Evolutionary conservation across 2,329 filamentous ascomycete species (phyloP).

Genomic region (Colletotrichum cordylinicola): DNA sequence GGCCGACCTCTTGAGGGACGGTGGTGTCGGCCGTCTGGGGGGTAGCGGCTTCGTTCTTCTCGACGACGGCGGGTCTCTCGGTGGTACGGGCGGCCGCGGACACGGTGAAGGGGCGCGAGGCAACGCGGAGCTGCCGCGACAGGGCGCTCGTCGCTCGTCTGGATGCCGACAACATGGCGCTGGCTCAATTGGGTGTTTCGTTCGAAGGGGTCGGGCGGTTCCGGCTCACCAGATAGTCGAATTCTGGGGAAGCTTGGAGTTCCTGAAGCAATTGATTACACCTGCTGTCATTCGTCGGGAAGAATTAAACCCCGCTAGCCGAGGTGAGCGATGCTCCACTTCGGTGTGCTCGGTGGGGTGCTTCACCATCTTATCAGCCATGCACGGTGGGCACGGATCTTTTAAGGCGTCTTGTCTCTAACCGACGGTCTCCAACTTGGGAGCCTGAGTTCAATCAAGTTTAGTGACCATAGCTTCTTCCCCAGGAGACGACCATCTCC

Average conservation of each 20-base stretch:
- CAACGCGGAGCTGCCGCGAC: slow-evolving; percentile 48
- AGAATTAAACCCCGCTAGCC: slow-evolving; percentile 13
- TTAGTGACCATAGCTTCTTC: neutral
- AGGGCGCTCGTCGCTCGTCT: slow-evolving; percentile 47
- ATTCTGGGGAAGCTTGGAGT: slow-evolving; percentile 16
- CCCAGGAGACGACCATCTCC: neutral
- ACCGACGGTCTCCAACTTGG: neutral
- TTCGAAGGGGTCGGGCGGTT: neutral
- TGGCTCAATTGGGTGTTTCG: slow-evolving; percentile 11
- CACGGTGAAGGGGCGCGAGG: slow-evolving; percentile 53
- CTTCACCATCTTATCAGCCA: neutral
- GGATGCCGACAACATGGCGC: slow-evolving; percentile 52
- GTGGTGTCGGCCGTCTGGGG: slow-evolving; percentile 50
- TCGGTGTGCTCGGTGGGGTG: neutral
- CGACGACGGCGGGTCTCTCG: slow-evolving; percentile 47
- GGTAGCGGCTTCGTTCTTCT: slow-evolving; percentile 44
- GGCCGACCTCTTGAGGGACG: slow-evolving; percentile 59
- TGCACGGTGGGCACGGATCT: neutral
- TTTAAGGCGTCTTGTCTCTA: neutral
- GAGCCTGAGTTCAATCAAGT: neutral
- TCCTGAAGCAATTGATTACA: slow-evolving; percentile 21
- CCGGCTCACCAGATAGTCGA: slow-evolving; percentile 13
- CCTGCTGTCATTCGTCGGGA: slow-evolving; percentile 20
- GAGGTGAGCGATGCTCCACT: neutral
- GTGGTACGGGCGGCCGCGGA: slow-evolving; percentile 35